Base-by-base conservation (phyloP, 192 early-diverging fungal genomes). In the Gryganskiella cystojenkinii region DNA sequence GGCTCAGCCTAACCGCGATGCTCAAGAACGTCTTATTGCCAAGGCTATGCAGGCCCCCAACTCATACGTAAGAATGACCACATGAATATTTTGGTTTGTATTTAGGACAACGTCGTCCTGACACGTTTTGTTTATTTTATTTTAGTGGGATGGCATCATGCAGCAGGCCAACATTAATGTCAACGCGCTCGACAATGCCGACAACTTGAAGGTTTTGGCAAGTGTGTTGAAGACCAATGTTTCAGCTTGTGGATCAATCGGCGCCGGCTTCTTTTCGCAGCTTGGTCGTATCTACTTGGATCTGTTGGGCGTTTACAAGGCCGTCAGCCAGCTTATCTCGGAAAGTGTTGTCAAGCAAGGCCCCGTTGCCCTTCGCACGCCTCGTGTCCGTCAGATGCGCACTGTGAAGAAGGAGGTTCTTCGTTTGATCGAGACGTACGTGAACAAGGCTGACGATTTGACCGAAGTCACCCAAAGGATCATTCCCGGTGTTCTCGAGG, bases 201-300 rank as follows among this genome's bases (percentile, higher is more conserved):
- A 95, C 56, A 89, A 91, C 61, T 87, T 98, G 67, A 98, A 98
- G 82, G 83, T 95, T 19, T 83, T 99, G 37, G 90, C 89, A 49
- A 97, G 97, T 71, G 91, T 99, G 30, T 84, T 99, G 70, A 98
- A 98, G 72, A 97, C 94, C 8, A 99, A 99, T 81, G 94, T 98
- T 0, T 85, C 96, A 5, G 95, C 95, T 4, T 97, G 96, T 71
- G 84, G 83, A 14, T 92, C 97, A 1, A 85, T 98, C 54, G 98
- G 98, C 55, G 80, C 91, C 34, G 91, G 93, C 2, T 99, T 94
- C 82, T 87, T 95, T 42, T 80, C 89, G 28, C 98, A 99, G 81
- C 88, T 99, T 47, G 92, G 91, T 31, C 88, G 90, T 57, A 96
- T 95, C 43, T 99, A 94, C 76, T 84, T 93, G 49, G 96, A 96